Percentiles rank a stretch among this genome's conserved stretches.
Conservation (phyloP, 1,284 basidiomycete species). For the Rhodotorula sp. region DNA sequence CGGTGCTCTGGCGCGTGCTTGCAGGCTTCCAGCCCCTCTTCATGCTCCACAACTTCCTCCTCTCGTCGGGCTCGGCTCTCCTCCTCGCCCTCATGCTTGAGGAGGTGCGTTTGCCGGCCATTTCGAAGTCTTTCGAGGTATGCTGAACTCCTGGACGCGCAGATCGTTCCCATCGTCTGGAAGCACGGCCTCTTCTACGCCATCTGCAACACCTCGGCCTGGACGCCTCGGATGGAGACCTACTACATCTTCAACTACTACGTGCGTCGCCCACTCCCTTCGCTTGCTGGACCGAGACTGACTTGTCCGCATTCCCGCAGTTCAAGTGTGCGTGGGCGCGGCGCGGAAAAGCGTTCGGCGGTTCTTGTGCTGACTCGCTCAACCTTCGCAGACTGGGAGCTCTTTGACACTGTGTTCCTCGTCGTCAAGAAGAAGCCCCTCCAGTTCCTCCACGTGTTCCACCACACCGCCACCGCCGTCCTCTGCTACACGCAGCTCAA, state of each 20-base stretch:
- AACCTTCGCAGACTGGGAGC: conserved; percentile 60
- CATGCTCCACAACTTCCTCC: conserved; percentile 86
- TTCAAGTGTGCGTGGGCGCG: conserved; percentile 34
- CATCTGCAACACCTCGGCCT: conserved; percentile 75
- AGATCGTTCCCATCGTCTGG: conserved; percentile 66
- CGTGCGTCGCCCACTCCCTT: conserved; percentile 65
- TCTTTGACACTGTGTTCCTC: conserved; percentile 93
- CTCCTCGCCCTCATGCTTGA: conserved; percentile 85
- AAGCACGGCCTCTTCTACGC: conserved; percentile 71
- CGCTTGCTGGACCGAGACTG: not conserved
- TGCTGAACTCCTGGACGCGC: not conserved
- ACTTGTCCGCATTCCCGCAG: conserved; percentile 7
- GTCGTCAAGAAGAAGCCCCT: conserved; percentile 98
- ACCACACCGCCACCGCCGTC: conserved; percentile 96
- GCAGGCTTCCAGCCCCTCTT: conserved; percentile 80
- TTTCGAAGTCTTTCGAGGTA: not conserved
- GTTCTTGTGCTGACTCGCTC: not conserved
- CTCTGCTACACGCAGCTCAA: conserved; percentile 93
- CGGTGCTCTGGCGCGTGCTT: conserved; percentile 34
- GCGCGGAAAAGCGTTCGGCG: too few relatives aligned
- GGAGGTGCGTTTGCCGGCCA: conserved; percentile 61
- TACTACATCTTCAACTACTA: conserved; percentile 99
- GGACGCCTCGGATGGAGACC: conserved; percentile 63
- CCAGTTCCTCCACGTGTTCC: conserved; percentile 97
- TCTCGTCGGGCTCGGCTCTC: conserved; percentile 77